A percentile compares a stretch with the other conserved stretches of the same genome.
Conservation (phyloP, 768 basidiomycete species). For the Paxillus involutus region DNA sequence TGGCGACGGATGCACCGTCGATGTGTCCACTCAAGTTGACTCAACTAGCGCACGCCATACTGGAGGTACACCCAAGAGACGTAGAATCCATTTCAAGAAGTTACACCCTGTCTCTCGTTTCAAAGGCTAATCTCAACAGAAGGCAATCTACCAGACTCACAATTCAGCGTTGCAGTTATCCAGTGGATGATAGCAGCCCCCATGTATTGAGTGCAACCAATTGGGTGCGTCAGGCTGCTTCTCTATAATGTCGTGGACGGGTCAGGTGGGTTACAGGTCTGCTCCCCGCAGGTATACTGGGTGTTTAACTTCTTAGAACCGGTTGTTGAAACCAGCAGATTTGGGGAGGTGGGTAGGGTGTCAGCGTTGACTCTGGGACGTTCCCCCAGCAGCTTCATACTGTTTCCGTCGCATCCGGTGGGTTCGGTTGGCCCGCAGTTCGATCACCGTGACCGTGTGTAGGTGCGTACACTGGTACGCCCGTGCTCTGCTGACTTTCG, state of each 20-base stretch:
- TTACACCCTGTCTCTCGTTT: conserved; percentile 58
- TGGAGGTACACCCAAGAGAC: conserved; percentile 89
- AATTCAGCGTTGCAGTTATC: conserved; percentile 77
- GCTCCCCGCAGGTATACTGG: no score
- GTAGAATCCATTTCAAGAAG: conserved; percentile 87
- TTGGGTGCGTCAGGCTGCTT: conserved; percentile 57
- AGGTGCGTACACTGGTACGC: no score
- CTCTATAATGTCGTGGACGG: conserved; percentile 73
- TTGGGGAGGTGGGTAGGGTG: no score
- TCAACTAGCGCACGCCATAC: conserved; percentile 85
- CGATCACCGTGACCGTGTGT: no score
- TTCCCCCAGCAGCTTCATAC: no score
- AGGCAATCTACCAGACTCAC: conserved; percentile 37
- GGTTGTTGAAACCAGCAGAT: no score
- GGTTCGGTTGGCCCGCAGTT: no score
- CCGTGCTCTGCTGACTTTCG: no score
- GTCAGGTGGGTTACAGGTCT: no score
- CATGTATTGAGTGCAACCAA: conserved; percentile 84
- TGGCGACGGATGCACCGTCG: conserved; percentile 57
- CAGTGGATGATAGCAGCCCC: conserved; percentile 89
- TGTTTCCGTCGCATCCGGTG: no score
- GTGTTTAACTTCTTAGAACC: no score
- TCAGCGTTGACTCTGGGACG: conserved; percentile 21
- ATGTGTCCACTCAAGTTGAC: no score
- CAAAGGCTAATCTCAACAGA: neutral